These are phyloP conservation scores for Thinopyrum elongatum DNA, from an alignment of 176 grass and related monocot species.

Conservation along the genomic window DNA sequence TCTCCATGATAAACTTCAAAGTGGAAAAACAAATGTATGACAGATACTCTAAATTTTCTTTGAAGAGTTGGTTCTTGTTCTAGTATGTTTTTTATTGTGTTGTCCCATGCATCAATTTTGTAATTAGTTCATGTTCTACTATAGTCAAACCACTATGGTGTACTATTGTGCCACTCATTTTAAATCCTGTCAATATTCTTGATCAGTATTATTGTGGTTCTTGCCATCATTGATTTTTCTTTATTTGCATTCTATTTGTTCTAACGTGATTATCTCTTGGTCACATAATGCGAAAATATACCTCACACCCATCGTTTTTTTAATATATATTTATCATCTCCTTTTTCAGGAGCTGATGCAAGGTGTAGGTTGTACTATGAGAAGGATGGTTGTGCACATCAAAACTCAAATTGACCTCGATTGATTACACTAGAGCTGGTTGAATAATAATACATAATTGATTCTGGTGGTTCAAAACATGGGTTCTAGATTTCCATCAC, in stretches of 20 bases:
- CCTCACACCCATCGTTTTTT: not conserved
- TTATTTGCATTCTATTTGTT: constrained; percentile 5
- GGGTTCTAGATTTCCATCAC: constrained; percentile 82
- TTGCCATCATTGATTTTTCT: not conserved
- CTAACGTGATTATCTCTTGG: not conserved
- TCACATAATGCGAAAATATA: not conserved
- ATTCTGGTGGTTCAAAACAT: constrained; percentile 45
- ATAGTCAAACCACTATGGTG: not conserved
- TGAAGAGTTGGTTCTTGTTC: not conserved
- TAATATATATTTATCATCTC: not conserved
- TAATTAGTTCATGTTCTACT: not conserved
- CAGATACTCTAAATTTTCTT: not conserved
- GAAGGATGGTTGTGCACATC: constrained; percentile 25
- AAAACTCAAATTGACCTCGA: constrained; percentile 26
- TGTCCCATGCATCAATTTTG: not conserved
- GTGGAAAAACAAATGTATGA: not conserved
- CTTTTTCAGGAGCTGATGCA: constrained; percentile 42
- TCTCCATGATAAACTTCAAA: not conserved
- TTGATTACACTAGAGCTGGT: constrained; percentile 7
- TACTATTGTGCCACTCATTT: not conserved
- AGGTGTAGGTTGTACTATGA: constrained; percentile 12
- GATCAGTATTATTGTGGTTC: not conserved
- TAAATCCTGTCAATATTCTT: not conserved
- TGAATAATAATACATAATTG: constrained; percentile 23
- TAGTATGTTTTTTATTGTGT: not conserved